Evolutionary conservation across 768 basidiomycete genomes (phyloP).

Genomic region (Coprinopsis sp.): DNA sequence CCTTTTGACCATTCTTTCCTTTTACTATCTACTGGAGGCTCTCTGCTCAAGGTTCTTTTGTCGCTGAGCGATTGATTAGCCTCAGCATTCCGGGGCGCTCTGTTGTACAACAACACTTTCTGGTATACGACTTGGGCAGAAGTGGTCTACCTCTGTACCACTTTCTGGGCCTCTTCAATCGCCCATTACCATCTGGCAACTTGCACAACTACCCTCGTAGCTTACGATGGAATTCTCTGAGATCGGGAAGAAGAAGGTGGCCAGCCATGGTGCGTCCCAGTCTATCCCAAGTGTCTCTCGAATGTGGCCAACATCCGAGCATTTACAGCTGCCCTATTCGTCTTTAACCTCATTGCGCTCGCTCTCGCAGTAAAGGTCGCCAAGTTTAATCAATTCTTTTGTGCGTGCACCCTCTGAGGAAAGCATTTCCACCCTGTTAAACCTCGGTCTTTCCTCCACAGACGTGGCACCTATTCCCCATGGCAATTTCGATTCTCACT

Average conservation of each 20-base stretch:
- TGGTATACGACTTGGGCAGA: too few species aligned
- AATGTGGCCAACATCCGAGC: background rate
- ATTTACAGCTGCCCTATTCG: constrained; percentile 35
- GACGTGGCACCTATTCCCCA: constrained; percentile 58
- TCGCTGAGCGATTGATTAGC: too few species aligned
- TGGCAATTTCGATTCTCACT: constrained; percentile 52
- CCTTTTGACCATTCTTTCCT: too few species aligned
- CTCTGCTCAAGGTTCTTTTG: too few species aligned
- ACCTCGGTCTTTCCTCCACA: constrained; percentile 14
- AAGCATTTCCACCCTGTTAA: background rate
- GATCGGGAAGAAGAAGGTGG: constrained; percentile 26
- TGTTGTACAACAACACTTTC: too few species aligned
- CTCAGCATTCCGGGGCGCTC: too few species aligned
- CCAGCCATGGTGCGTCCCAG: constrained; percentile 22
- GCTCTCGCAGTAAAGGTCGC: constrained; percentile 52
- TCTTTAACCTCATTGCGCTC: constrained; percentile 47
- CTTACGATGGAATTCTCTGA: constrained; percentile 16
- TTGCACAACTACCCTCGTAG: background rate
- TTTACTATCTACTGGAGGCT: too few species aligned
- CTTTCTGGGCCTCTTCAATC: too few species aligned
- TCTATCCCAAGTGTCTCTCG: background rate
- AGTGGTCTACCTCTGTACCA: too few species aligned
- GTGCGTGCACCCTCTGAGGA: constrained; percentile 31
- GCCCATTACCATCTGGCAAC: too few species aligned
- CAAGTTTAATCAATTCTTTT: constrained; percentile 56